Percentiles rank a stretch among this genome's conserved stretches.
These are phyloP conservation scores for Drechslerella stenobrocha DNA, from an alignment of 2,329 filamentous ascomycete genomes.

Conservation along the genomic window DNA sequence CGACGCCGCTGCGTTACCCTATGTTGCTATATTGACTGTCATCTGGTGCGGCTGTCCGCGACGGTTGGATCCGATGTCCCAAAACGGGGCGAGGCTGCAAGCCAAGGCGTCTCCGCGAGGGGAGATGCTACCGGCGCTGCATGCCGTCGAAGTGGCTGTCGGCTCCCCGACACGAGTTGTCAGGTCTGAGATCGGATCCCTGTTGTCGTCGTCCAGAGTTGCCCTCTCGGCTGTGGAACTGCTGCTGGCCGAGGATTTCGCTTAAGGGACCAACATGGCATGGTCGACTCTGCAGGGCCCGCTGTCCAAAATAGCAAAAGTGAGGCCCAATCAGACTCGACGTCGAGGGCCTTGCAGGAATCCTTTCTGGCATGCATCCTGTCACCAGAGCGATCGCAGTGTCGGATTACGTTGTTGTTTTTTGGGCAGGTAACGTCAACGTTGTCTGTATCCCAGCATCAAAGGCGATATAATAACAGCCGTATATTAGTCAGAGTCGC, in stretches of 20 bases:
- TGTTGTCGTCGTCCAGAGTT: neutral
- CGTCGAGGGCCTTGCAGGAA: neutral
- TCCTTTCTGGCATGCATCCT: neutral
- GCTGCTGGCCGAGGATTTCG: too few species aligned
- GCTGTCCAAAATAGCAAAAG: conserved; percentile 4
- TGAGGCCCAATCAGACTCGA: neutral
- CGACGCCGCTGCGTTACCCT: too few species aligned
- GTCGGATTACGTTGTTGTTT: conserved; percentile 2
- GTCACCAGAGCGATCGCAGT: neutral
- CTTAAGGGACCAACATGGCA: too few species aligned
- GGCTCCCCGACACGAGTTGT: neutral
- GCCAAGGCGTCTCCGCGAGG: neutral
- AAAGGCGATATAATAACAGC: neutral
- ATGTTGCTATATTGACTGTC: too few species aligned
- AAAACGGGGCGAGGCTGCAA: neutral
- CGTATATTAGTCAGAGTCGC: neutral
- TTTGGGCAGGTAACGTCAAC: too few species aligned
- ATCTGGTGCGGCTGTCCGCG: too few species aligned
- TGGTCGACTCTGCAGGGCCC: neutral
- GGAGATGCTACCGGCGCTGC: too few species aligned
- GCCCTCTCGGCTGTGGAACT: too few species aligned
- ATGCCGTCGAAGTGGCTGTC: neutral
- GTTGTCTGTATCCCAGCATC: too few species aligned
- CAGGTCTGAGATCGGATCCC: neutral
- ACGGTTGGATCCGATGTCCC: neutral